Conservation (phyloP, 352 stramenopile genomes). For the Phytopythium vexans region DNA sequence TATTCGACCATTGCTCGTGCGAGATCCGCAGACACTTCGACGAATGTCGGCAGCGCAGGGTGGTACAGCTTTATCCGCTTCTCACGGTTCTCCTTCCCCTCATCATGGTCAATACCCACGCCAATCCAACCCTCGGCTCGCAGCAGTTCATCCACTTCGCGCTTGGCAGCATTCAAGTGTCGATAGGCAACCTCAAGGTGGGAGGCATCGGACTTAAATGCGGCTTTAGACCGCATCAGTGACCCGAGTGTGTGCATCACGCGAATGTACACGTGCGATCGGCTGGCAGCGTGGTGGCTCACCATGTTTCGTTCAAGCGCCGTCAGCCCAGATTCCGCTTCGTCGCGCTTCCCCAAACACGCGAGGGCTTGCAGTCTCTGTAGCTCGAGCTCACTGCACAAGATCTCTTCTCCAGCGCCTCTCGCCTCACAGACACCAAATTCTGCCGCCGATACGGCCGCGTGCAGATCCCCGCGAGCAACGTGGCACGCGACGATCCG, state of each 20-base stretch:
- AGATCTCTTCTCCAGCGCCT: conserved; percentile 30
- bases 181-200: conserved; percentile 13
- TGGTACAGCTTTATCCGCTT: conserved; percentile 57
- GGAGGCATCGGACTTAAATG: conserved; percentile 9
- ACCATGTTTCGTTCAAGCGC: conserved; percentile 18
- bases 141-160: conserved; percentile 39
- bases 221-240: conserved; percentile 30
- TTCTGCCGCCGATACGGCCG: conserved; percentile 21
- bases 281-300: conserved; percentile 14
- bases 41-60: conserved; percentile 39
- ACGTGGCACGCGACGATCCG: conserved; percentile 41
- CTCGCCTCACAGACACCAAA: conserved; percentile 35
- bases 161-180: conserved; percentile 34
- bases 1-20: conserved; percentile 45
- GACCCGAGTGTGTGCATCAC: conserved; percentile 35
- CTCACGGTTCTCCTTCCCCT: conserved; percentile 5
- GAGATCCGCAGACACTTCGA: conserved; percentile 52
- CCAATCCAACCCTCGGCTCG: conserved; percentile 63
- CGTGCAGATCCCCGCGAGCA: conserved; percentile 20
- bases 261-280: conserved; percentile 30
- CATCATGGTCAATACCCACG: conserved; percentile 7
- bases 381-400: conserved; percentile 42
- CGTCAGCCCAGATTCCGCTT: conserved; percentile 17
- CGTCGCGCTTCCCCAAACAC: conserved; percentile 32
- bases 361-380: conserved; percentile 31